Evolutionary conservation across 208 protist species (phyloP), one percentile per base, ranked within the genome.

Genomic region (Wallacemonas collosoma): DNA sequence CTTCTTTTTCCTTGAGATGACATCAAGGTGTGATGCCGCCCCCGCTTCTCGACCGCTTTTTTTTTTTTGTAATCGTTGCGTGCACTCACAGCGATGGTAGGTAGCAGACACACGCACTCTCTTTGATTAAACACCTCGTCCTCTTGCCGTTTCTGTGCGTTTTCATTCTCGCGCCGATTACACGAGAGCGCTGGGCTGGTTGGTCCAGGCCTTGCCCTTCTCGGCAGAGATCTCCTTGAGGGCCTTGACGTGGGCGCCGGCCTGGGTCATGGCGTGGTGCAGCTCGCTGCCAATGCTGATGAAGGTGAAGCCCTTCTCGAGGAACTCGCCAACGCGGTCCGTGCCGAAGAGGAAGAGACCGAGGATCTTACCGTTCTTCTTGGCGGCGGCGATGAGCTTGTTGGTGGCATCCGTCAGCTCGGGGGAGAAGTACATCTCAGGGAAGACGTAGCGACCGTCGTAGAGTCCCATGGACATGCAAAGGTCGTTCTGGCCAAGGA

Each of bases 391-490:
- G 68, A 90, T 86, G 50, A 93, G 79, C 75, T 86, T 87, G 8
- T 80, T 78, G 53, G 87, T 93, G 60, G 87, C 87, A 5, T 68
- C 85, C 48, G 77, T 79, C 68, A 93, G 79, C 84, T 93, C 87
- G 47, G 76, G 70, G 45, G 87, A 93, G 71, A 84, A 87, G 80
- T 93, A 93, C 88, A 93, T 93, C 76, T 90, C 68, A 17, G 88
- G 88, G 78, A 93, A 93, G 64, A 86, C 88, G 79, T 93, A 93
- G 77, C 85, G 83, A 67, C 80, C 84, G 73, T 93, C 87, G 73
- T 88, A 93, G 61, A 93, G 83, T 40, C 88, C 88, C 84, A 93
- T 88, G 58, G 87, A 93, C 87, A 93, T 93, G 81, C 87, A 93
- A 36, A 93, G 79, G 72, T 93, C 87, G 73, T 93, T 93, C 82